Percentiles rank a stretch among this genome's conserved stretches.
Conservation (phyloP, 306 rosid species). For the Echinosophora koreensis region DNA sequence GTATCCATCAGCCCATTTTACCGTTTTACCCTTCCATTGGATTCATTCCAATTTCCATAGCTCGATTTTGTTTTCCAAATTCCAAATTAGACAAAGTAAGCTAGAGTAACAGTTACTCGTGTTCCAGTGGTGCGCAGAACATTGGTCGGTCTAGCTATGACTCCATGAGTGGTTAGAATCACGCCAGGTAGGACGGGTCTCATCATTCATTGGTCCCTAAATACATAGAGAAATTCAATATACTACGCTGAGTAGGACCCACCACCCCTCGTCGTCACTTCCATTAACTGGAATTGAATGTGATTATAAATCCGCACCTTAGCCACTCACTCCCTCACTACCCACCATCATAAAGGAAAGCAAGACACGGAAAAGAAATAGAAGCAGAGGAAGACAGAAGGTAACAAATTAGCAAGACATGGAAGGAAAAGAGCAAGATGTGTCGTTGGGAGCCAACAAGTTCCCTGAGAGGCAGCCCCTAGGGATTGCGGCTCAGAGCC, state of each 20-base stretch:
- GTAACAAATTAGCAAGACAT: not conserved
- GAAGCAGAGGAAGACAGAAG: not conserved
- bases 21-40: not conserved
- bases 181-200: conserved; percentile 43
- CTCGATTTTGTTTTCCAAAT: too few species aligned
- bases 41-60: too few species aligned
- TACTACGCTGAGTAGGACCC: conserved; percentile 42
- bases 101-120: not conserved
- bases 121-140: conserved; percentile 57
- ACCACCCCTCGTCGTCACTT: conserved; percentile 31
- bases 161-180: conserved; percentile 32
- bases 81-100: too few species aligned
- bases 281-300: conserved; percentile 22
- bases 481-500: conserved; percentile 63
- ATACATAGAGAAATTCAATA: conserved; percentile 34
- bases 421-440: conserved; percentile 64
- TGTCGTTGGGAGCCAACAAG: conserved; percentile 63
- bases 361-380: not conserved
- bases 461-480: conserved; percentile 63
- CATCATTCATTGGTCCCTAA: conserved; percentile 11
- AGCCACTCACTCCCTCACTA: not conserved
- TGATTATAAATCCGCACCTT: conserved; percentile 52
- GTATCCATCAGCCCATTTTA: not conserved
- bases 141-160: conserved; percentile 47
- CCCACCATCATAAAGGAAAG: not conserved